Conservation (phyloP, 1,284 basidiomycete genomes). For the Trichosporon sp. region DNA sequence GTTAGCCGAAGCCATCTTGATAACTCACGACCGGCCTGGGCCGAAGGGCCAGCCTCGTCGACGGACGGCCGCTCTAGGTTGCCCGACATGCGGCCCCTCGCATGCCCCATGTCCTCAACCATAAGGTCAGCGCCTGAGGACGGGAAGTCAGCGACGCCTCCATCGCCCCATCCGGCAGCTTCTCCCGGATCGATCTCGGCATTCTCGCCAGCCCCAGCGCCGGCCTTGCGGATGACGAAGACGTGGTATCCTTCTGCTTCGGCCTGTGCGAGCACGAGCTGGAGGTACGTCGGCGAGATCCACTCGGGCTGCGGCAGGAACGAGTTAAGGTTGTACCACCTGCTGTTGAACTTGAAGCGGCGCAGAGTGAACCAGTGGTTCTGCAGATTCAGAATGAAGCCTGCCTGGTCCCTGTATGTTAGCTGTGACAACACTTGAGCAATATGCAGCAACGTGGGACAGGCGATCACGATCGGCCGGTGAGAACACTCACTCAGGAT, state of each 20-base stretch:
- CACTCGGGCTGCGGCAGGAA: slow-evolving; percentile 72
- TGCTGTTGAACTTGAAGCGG: slow-evolving; percentile 64
- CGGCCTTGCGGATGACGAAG: slow-evolving; percentile 66
- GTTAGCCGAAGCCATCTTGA: not conserved
- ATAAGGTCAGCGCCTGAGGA: slow-evolving; percentile 51
- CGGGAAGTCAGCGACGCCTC: slow-evolving; percentile 48
- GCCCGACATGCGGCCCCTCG: slow-evolving; percentile 37
- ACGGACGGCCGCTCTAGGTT: not conserved
- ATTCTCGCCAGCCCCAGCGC: slow-evolving; percentile 32
- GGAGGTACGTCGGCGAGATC: slow-evolving; percentile 79
- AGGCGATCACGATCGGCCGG: slow-evolving; percentile 19
- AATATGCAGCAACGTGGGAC: not conserved
- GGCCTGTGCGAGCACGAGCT: slow-evolving; percentile 82
- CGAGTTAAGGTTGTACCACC: slow-evolving; percentile 93
- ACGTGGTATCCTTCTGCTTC: slow-evolving; percentile 88
- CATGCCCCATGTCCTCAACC: slow-evolving; percentile 50
- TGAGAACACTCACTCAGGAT: slow-evolving; percentile 67
- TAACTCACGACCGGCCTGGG: slow-evolving; percentile 32
- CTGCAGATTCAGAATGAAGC: slow-evolving; percentile 82
- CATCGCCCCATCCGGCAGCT: slow-evolving; percentile 50
- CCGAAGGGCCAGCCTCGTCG: not conserved
- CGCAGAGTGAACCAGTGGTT: slow-evolving; percentile 89
- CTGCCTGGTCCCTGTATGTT: slow-evolving; percentile 69
- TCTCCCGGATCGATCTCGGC: slow-evolving; percentile 34
- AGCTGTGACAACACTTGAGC: not conserved